Evolutionary conservation across 441 rosid genomes (phyloP).

Genomic region (Jatropha podagrica): DNA sequence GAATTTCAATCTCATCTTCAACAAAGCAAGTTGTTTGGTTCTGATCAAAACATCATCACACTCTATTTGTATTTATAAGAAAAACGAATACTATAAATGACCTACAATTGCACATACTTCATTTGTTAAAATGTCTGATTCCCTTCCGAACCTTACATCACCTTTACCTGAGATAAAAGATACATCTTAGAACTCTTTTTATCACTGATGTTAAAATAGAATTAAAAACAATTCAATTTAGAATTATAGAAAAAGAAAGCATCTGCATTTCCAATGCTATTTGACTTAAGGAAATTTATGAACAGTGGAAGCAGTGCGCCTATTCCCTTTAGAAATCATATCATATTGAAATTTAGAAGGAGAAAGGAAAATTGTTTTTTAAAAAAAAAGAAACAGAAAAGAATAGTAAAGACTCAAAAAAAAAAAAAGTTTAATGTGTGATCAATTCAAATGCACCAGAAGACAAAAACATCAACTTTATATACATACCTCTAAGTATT

Average conservation of each 20-base stretch:
- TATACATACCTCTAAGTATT: constrained; percentile 49
- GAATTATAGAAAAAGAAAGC: not conserved
- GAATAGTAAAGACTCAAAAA: not conserved
- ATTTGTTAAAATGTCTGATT: constrained; percentile 17
- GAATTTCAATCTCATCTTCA: constrained; percentile 64
- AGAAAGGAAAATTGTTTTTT: not conserved
- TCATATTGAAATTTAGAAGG: not conserved
- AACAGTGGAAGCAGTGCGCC: not conserved
- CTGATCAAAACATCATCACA: constrained; percentile 34
- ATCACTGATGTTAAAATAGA: not conserved
- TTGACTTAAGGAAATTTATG: not conserved
- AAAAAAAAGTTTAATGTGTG: not conserved
- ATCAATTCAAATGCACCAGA: not conserved
- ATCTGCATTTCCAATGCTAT: not conserved
- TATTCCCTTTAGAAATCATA: not conserved
- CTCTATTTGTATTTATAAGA: not conserved
- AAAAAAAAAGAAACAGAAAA: not conserved
- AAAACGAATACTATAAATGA: not conserved
- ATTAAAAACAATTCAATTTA: not conserved
- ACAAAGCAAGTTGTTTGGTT: constrained; percentile 26
- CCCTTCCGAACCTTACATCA: constrained; percentile 18
- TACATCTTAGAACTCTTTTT: not conserved
- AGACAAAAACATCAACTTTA: constrained; percentile 2
- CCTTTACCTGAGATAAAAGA: constrained; percentile 29
- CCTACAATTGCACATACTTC: constrained; percentile 38